Base-by-base conservation (phyloP, 1,139 yeast genomes). In the Diutina mesorugosa region DNA sequence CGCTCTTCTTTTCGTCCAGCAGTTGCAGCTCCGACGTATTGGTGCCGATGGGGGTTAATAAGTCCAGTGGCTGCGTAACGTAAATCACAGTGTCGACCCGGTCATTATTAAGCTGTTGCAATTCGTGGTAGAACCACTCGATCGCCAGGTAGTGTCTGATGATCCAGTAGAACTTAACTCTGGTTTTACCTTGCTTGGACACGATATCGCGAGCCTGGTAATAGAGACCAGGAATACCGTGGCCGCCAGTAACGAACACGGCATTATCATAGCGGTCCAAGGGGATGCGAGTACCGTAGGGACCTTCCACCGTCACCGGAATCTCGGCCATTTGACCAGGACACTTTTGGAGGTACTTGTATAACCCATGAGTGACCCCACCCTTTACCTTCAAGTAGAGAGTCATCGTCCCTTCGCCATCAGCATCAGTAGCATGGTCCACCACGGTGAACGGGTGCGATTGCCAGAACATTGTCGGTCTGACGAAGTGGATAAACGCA, bases 401-500 rank as follows among this genome's bases (percentile, higher is more conserved):
- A 1, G 69, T 66, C 4, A 78, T 62, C 63, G 72, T 64, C 3
- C 53, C 53, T 4, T n/a, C 14, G 6, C 53, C 53, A 64, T 74
- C 67, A 58, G 72, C 65, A 60, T 70, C 65, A 64, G 70, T 58
- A 55, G 67, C 62, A 59, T 69, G 58, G 68, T 68, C 69, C 30
- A 82, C 73, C 14, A 63, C 55, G 18, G 66, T 60, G 57, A 85
- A 85, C 0, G 91, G 91, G 66, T 85, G 91, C 0, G 86, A 79
- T 65, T 85, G 90, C 83, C 83, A 87, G 60, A 85, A 85, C 56
- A 80, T 78, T 60, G 76, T 65, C 51, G 81, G 74, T 51, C 73
- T 68, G 54, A 79, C 66, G 57, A 84, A 77, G 64, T 84, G 83
- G 55, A 85, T 68, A 63, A 75, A 85, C 0, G 81, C 83, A 65